These are phyloP conservation scores for Solanum aculeatissimum DNA, from an alignment of 305 asterid genomes.

Conservation along the genomic window DNA sequence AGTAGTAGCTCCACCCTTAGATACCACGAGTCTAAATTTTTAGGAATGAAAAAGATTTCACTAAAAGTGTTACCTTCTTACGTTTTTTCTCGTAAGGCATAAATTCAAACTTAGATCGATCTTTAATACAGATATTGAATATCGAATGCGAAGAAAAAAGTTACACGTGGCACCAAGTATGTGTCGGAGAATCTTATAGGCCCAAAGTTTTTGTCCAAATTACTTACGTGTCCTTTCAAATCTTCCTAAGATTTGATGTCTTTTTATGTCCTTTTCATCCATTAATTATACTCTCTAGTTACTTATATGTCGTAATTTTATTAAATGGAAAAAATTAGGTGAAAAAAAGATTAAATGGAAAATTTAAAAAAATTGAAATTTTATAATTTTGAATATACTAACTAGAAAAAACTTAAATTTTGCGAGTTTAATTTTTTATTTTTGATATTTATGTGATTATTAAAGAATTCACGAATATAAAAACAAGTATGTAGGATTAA, in stretches of 20 bases:
- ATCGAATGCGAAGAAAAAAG: fast-evolving
- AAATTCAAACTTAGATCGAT: neutral
- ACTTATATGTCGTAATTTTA: neutral
- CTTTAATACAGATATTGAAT: fast-evolving
- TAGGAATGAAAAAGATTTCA: too few species aligned
- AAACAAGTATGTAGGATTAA: neutral
- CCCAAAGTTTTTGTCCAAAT: neutral
- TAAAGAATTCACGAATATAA: neutral
- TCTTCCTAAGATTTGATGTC: neutral
- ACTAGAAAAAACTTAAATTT: neutral
- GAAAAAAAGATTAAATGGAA: neutral
- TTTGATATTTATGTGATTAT: neutral
- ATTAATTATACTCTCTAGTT: neutral
- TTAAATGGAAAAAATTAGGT: neutral
- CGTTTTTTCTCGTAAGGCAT: neutral
- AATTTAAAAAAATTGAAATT: neutral
- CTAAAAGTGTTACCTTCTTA: too few species aligned
- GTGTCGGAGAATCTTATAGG: neutral
- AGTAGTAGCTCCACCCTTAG: too few species aligned
- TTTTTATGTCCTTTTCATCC: neutral
- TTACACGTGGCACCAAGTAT: neutral
- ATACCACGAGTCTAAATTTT: too few species aligned
- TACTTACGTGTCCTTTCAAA: neutral
- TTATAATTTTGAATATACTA: neutral
- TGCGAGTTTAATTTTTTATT: neutral